Evolutionary conservation across 2,329 filamentous ascomycete genomes (phyloP).

Genomic region (Cladosporium austrohemisphaericum): DNA sequence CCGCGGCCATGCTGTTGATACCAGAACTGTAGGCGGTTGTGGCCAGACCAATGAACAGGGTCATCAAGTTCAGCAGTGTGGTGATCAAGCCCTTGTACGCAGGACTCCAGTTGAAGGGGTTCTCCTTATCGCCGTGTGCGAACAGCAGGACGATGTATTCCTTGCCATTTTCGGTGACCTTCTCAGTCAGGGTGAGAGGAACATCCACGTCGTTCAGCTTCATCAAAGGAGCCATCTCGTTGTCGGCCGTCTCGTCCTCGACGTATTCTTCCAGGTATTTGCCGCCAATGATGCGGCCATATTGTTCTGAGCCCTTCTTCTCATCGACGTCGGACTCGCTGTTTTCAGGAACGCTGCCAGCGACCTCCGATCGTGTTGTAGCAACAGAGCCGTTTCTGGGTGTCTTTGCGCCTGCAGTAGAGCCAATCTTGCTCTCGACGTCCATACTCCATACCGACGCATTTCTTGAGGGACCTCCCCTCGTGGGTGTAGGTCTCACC

Average conservation of each 20-base stretch:
- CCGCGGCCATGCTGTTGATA: conserved; percentile 44
- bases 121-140: conserved; percentile 44
- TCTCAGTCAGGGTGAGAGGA: conserved; percentile 46
- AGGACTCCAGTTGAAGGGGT: conserved; percentile 50
- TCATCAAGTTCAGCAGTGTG: conserved; percentile 49
- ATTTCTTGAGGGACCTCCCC: conserved; percentile 9
- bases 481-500: conserved; percentile 6
- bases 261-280: conserved; percentile 34
- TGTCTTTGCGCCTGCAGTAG: conserved; percentile 4
- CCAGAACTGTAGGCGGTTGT: conserved; percentile 53
- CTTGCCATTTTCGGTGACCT: conserved; percentile 41
- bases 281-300: conserved; percentile 40
- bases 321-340: conserved; percentile 20
- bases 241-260: conserved; percentile 32
- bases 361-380: conserved; percentile 5
- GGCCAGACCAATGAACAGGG: conserved; percentile 53
- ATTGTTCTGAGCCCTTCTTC: conserved; percentile 19
- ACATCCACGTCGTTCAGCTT: conserved; percentile 46
- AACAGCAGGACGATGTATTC: conserved; percentile 48
- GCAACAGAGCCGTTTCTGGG: conserved; percentile 13
- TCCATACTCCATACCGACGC: conserved; percentile 10
- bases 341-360: conserved; percentile 20
- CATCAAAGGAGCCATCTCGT: conserved; percentile 36
- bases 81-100: conserved; percentile 47
- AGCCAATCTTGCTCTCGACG: conserved; percentile 7